A percentile compares a stretch with the other conserved stretches of the same genome.
Evolutionary conservation across 2,329 filamentous ascomycete species (phyloP).

Genomic region (Penicillium sp.): DNA sequence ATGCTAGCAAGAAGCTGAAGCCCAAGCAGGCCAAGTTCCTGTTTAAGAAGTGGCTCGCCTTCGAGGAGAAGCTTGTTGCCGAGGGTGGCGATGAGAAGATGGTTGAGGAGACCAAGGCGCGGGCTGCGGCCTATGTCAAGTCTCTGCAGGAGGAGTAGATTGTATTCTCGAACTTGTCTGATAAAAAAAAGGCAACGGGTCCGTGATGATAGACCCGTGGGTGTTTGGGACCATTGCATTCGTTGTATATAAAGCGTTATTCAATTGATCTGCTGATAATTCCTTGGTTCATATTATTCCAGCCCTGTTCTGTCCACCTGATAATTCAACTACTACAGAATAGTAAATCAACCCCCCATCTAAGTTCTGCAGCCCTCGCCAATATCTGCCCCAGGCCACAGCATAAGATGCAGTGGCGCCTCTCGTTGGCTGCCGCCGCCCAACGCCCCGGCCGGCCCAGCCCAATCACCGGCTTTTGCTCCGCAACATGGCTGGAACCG

Average conservation of each 20-base stretch:
- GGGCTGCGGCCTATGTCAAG: conserved; percentile 72
- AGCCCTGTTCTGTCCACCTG: neutral
- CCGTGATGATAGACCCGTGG: conserved; percentile 19
- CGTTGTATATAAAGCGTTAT: conserved; percentile 30
- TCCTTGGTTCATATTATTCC: conserved; percentile 1
- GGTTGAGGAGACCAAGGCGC: conserved; percentile 70
- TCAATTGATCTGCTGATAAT: conserved; percentile 22
- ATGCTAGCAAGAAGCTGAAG: conserved; percentile 69
- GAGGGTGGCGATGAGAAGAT: conserved; percentile 68
- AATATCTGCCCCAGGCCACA: neutral
- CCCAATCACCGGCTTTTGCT: conserved; percentile 17
- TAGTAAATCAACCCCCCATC: too few species aligned
- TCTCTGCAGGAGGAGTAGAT: conserved; percentile 38
- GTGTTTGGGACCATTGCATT: conserved; percentile 31
- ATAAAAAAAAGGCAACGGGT: conserved; percentile 17
- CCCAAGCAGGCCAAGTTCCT: conserved; percentile 80
- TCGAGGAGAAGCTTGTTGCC: conserved; percentile 68
- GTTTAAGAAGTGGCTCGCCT: conserved; percentile 90
- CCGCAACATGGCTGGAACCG: conserved; percentile 15
- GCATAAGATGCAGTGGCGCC: neutral
- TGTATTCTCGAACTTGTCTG: conserved; percentile 3
- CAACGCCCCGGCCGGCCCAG: neutral
- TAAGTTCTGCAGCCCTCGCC: neutral
- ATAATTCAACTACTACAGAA: neutral
- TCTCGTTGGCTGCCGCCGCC: neutral